Evolutionary conservation across 768 basidiomycete genomes (phyloP), one percentile per base, ranked within the genome.

Genomic region (Russula compacta): DNA sequence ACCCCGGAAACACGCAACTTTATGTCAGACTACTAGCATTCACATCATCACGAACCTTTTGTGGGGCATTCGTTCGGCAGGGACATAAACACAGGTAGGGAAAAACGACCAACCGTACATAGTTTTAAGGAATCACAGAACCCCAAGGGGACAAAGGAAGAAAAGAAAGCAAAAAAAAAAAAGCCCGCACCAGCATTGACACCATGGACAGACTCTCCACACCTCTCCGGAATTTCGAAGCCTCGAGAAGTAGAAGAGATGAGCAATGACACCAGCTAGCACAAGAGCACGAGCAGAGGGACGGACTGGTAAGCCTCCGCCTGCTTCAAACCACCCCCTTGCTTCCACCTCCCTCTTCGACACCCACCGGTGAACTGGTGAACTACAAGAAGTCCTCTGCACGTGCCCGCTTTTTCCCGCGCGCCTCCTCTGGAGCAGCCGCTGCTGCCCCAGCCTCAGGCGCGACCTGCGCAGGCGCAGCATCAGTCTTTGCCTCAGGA

Each of bases 391-490:
- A 90, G 72, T 93, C 92, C 73, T 92, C 90, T 36, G 92, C 92
- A 66, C 89, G 78, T 50, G 90, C 87, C 50, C 92, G 77, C 73
- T 93, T 93, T 77, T 85, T 89, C 51, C 90, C 89, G 65, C 87
- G 81, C 53, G 80, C 75, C 68, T 88, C 87, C 53, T 87, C 85
- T 36, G 66, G 68, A 32, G 67, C 67, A 58, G 67, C 35, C 5
- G 17, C 15, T 21, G 15, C 38, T 48, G 51, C 46, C 51, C 52
- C 56, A 44, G 44, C 24, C 36, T 63, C 61, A 6, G 52, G 58
- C 50, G 69, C 59, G 49, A 64, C 49, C 58, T 67, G 65, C 52
- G 53, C 62, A 38, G 68, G 72, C 56, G 71, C 63, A 64, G 71
- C 70, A 58, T 71, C 71, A 21, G 67, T 69, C 53, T 66, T 65